Conservation (phyloP, 2,329 filamentous ascomycete species). For the Arthrobotrys iridis region DNA sequence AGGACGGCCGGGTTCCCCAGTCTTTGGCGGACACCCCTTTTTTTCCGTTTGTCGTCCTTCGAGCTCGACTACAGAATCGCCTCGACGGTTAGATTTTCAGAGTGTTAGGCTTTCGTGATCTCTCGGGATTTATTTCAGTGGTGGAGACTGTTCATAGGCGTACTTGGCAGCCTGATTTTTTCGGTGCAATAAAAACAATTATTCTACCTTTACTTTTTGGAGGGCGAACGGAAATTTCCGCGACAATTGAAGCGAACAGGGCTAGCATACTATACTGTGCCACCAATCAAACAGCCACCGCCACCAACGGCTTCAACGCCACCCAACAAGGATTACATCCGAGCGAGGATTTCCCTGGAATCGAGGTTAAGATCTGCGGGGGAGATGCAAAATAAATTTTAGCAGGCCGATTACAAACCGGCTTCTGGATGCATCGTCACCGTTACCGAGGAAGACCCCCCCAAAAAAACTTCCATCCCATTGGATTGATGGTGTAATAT, state of each 20-base stretch:
- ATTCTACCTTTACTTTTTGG: neutral
- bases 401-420: neutral
- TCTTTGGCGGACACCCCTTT: neutral
- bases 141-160: neutral
- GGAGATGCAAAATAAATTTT: no score
- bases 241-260: no score
- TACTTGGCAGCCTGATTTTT: neutral
- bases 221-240: neutral
- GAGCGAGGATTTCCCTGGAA: neutral
- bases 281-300: neutral
- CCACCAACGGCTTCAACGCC: neutral
- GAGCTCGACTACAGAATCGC: no score
- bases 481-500: no score
- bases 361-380: neutral
- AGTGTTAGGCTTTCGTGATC: no score
- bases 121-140: constrained; percentile 33
- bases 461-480: no score
- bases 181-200: neutral
- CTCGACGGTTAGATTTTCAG: no score
- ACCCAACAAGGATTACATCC: neutral
- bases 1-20: constrained; percentile 9
- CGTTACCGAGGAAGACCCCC: neutral
- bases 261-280: no score
- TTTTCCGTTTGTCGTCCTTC: neutral
- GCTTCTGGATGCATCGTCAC: neutral